phyloP scores from a whole-genome alignment of 2,329 filamentous ascomycete genomes.

The Fusarium miscanthi region DNA sequence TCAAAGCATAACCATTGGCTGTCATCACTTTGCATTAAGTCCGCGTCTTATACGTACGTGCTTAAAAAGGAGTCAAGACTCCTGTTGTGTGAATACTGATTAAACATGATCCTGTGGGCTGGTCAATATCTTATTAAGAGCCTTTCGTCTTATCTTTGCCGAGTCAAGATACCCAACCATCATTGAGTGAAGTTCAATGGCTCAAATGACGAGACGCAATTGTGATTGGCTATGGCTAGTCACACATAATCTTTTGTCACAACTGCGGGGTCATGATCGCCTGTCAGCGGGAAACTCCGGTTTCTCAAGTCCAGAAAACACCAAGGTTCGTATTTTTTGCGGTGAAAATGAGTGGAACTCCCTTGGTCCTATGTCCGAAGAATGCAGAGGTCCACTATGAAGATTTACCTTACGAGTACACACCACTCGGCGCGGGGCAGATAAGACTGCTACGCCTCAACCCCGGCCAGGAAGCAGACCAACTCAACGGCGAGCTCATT shows the following conservation, averaged over 20 bases:
- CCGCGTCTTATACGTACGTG: not conserved
- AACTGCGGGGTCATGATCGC: not conserved
- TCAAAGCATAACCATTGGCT: not conserved
- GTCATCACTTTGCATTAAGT: not conserved
- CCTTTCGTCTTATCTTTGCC: not conserved
- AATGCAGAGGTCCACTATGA: accelerated
- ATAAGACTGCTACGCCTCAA: not conserved
- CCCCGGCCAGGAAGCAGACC: not conserved
- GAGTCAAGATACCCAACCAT: not conserved
- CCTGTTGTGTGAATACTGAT: not conserved
- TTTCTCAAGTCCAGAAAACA: no score
- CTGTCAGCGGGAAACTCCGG: accelerated
- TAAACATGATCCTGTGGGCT: not conserved
- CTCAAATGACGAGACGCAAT: no score
- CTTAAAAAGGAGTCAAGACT: not conserved
- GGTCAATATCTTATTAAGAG: not conserved
- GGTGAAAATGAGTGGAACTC: accelerated
- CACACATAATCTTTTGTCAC: not conserved
- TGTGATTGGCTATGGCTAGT: not conserved
- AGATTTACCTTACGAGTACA: not conserved
- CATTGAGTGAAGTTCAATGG: not conserved
- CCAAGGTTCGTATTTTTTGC: accelerated
- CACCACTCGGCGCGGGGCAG: not conserved
- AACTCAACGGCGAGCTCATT: not conserved
- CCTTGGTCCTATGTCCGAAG: accelerated